Evolutionary conservation across 768 basidiomycete species (phyloP), one percentile per base, ranked within the genome.

Genomic region (Mycena indigotica): DNA sequence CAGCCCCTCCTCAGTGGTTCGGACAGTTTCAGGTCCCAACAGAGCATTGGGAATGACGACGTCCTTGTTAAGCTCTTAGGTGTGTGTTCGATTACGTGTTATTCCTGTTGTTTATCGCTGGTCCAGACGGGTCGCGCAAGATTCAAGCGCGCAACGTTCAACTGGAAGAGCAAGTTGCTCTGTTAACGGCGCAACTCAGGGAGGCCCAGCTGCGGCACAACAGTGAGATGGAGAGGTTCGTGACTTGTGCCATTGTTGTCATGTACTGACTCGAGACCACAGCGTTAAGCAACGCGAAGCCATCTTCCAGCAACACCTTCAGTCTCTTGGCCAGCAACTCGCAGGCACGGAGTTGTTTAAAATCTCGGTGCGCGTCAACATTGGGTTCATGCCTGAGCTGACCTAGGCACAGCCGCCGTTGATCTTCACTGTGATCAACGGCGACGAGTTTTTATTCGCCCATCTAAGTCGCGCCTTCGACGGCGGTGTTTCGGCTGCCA

Each of bases 371-470:
- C n/a, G n/a, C n/a, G 21, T 23, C 13, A 56, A 53, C 53, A 8
- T 30, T 40, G 29, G 12, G 12, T 52, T 52, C 38, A 12, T 44
- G 41, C 23, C 41, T 13, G 41, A n/a, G 41, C 21, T 44, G n/a
- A 44, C 41, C n/a, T 44, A 6, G 55, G n/a, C 70, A 88, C 84
- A 85, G 71, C 79, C 81, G 62, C 82, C 87, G 40, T 80, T 91
- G 64, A 85, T 91, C 57, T 79, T 89, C 62, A 89, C 88, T 66
- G 81, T 88, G 61, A 79, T 92, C 65, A 87, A 91, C 64, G 89
- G 87, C 35, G 84, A 90, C 68, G 81, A 83, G 48, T 83, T 84
- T 61, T 73, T 89, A 63, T 91, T 92, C 74, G 73, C 82, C 19
- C 77, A 87, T 56, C 72, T 92, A 38, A 68, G 66, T 28, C 84